These are phyloP conservation scores for Debaryomyces tyrocola DNA, from an alignment of 805 yeast species.

Conservation along the genomic window DNA sequence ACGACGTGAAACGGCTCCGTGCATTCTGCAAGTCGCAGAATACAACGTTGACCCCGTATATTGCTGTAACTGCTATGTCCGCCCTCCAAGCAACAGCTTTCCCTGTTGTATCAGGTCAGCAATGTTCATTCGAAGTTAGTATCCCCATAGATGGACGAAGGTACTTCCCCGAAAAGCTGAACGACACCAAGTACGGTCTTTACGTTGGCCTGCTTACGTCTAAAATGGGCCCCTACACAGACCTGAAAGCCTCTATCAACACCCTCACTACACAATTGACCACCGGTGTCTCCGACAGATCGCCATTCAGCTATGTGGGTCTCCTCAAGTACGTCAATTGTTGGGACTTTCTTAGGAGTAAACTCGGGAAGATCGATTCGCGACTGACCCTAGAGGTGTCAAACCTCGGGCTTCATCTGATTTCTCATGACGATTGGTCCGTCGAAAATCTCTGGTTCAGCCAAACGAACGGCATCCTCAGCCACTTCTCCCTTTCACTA, in stretches of 20 bases:
- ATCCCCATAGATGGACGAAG: conserved; percentile 13
- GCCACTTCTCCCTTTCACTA: conserved; percentile 12
- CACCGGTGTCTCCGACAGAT: background rate
- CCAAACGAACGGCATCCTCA: conserved; percentile 15
- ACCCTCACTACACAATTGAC: background rate
- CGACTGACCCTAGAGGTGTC: conserved; percentile 17
- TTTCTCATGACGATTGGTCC: conserved; percentile 6
- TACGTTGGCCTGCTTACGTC: background rate
- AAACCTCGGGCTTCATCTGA: conserved; percentile 16
- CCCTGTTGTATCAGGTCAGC: background rate
- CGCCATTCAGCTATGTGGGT: conserved; percentile 11
- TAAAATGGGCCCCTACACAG: background rate
- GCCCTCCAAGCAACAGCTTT: conserved; percentile 17
- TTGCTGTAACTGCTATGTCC: conserved; percentile 12
- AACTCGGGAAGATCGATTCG: conserved; percentile 8
- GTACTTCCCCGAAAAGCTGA: conserved; percentile 8
- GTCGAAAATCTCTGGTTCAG: conserved; percentile 15
- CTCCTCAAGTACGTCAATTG: conserved; percentile 12
- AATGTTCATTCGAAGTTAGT: conserved; percentile 1
- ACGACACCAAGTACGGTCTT: conserved; percentile 1
- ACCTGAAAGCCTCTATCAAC: background rate
- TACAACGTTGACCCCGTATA: conserved; percentile 20
- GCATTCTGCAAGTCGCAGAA: conserved; percentile 12
- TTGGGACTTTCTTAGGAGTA: conserved; percentile 6
- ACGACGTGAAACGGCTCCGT: conserved; percentile 8